Conservation (phyloP, 768 basidiomycete genomes). For the Boletus rubescentipes region DNA sequence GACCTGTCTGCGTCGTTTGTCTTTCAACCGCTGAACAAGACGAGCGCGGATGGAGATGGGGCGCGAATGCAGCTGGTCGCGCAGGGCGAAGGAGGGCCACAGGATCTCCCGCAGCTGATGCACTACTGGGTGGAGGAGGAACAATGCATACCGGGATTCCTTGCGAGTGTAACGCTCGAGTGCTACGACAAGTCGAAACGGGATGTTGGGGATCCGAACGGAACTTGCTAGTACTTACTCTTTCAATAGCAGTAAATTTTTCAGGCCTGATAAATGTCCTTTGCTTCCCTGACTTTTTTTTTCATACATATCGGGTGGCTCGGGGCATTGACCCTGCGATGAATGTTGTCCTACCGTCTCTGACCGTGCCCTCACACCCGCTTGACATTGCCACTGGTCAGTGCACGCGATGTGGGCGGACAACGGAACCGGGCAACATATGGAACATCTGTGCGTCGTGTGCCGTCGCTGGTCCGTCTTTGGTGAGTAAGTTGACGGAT, state of each 20-base stretch:
- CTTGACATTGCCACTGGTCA: too few species aligned
- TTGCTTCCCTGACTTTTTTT: neutral
- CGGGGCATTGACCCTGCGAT: too few species aligned
- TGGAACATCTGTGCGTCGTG: neutral
- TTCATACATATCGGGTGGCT: too few species aligned
- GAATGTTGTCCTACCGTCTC: too few species aligned
- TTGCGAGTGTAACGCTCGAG: conserved; percentile 86
- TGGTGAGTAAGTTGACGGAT: neutral
- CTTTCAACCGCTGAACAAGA: conserved; percentile 61
- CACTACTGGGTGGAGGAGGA: conserved; percentile 85
- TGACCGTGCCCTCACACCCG: neutral
- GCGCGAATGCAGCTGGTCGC: conserved; percentile 71
- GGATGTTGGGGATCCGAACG: conserved; percentile 2
- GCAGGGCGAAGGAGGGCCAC: conserved; percentile 70
- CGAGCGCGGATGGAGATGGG: conserved; percentile 36
- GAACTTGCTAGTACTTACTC: too few species aligned
- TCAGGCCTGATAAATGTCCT: too few species aligned
- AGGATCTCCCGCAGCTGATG: conserved; percentile 73
- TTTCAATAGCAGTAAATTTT: too few species aligned
- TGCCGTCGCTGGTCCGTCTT: neutral
- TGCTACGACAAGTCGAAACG: conserved; percentile 77
- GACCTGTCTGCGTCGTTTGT: conserved; percentile 87
- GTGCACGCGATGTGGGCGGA: neutral
- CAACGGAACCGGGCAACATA: neutral
- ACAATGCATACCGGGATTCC: conserved; percentile 84